Base-by-base conservation (phyloP, 1,284 basidiomycete genomes). In the Puccinia triticina region DNA sequence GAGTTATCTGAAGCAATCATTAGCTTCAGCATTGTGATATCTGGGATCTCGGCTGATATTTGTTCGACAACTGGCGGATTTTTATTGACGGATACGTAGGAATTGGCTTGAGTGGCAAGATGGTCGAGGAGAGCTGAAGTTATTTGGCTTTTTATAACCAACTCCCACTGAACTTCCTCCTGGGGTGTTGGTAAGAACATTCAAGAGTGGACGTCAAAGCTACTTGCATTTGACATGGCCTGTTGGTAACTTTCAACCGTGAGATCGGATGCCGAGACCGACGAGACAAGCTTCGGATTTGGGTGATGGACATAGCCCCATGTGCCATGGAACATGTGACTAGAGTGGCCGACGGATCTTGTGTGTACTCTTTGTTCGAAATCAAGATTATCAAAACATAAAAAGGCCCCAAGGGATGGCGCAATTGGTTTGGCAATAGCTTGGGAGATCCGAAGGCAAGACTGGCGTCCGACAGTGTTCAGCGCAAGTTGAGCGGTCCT, bases 311-410 rank as follows among this genome's bases (percentile, higher is more conserved):
- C 21, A 16, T 40, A 67, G 16, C 64, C 64, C 64, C 64, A 67
- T 21, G 64, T 67, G 4, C 61, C 61, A 64, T 64, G 61, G n/a
- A 64, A 64, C 26, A 64, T 64, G 7, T 32, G 4, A 37, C n/a
- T 67, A 1, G 64, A 8, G 32, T 67, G 29, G 5, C 64, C 64
- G 10, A 67, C 10, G 32, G 64, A 67, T 21, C 40, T 37, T 18
- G 64, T 7, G 40, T 67, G 64, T 2, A 67, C 32, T 40, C 26
- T 37, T 67, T 67, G 64, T n/a, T 67, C 64, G 34, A 67, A 67
- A n/a, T 67, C 64, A 2, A 67, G 64, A 16, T 43, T 67, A 18
- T 67, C 64, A 21, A 67, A 40, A n/a, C 64, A 67, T 2, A 67
- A 34, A 40, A 67, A 67, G 1, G 64, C 34, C 1, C 34, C 12